phyloP scores from a whole-genome alignment of 805 yeast genomes.

The Huiozyma naganishii region DNA sequence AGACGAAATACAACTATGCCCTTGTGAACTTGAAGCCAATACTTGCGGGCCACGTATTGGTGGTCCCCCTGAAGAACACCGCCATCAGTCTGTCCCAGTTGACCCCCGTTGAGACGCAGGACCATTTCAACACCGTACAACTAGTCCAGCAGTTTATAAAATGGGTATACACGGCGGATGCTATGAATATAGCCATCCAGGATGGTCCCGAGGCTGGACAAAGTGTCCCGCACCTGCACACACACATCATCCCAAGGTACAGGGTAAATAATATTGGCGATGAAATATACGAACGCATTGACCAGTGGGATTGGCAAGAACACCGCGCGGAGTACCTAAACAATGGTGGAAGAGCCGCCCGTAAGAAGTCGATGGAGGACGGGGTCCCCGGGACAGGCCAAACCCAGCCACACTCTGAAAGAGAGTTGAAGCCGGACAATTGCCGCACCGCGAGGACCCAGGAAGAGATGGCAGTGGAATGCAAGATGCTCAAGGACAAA shows the following conservation, averaged over 20 bases:
- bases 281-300: constrained; percentile 58
- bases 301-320: constrained; percentile 40
- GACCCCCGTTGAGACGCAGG: constrained; percentile 58
- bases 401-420: not conserved
- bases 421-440: constrained; percentile 33
- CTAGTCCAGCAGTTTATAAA: constrained; percentile 58
- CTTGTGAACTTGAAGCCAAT: constrained; percentile 87
- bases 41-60: constrained; percentile 86
- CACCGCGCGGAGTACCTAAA: constrained; percentile 23
- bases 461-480: constrained; percentile 66
- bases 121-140: constrained; percentile 70
- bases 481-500: constrained; percentile 39
- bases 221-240: constrained; percentile 88
- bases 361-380: constrained; percentile 8
- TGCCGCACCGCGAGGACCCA: constrained; percentile 46
- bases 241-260: constrained; percentile 85
- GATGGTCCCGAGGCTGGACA: constrained; percentile 97
- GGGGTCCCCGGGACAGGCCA: constrained; percentile 8
- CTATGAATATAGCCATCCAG: constrained; percentile 84
- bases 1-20: constrained; percentile 61
- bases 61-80: constrained; percentile 67
- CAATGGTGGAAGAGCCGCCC: constrained; percentile 13
- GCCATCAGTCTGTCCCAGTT: constrained; percentile 58
- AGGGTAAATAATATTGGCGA: constrained; percentile 52
- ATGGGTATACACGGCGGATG: constrained; percentile 60